Base-by-base conservation (phyloP, 2,329 filamentous ascomycete species). In the Neonectria neomacrospora region DNA sequence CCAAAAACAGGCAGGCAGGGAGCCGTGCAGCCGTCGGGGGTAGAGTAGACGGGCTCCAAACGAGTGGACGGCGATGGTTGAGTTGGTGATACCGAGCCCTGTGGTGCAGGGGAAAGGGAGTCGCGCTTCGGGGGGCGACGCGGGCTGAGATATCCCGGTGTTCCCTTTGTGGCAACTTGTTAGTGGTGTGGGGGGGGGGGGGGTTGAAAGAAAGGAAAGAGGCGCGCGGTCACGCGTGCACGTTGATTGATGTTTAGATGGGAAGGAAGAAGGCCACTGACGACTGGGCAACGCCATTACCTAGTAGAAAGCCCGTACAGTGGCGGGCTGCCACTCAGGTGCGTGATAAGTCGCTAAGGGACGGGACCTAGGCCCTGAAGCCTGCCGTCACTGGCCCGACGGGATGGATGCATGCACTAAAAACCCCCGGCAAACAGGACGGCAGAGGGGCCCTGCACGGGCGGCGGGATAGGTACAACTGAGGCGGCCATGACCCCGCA, bases 161-260 rank as follows among this genome's bases (percentile, higher is more conserved):
- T 32, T 20, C 44, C 32, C 44, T 28, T 37, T 54, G 22, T 41
- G 55, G 55, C 45, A 34, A 48, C 34, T 42, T 48, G 30, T 37
- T 32, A 39, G 54, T 50, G 65, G 54, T 47, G 55, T 50, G 59
- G 67, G 50, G 60, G 56, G 37, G 55, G 45, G 59, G 67, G 50
- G 60, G 56, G 37, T 41, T 18, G 37, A 20, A 41, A 39, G n/a
- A 12, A 20, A 41, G n/a, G 10, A 58, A 69, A 54, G 39, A 64
- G 54, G 42, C 67, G 67, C 60, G 66, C 6, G 23, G 23, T 70
- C 67, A 70, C 67, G 67, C 63, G 67, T 28, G 64, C 39, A 41
- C 30, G 53, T 52, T 47, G 41, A 18, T 32, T 50, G 18, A 32
- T 18, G 26, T 50, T 50, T 50, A 10, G 44, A 28, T 26, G 32